These are phyloP conservation scores for Trametes villosa DNA, from an alignment of 768 basidiomycete genomes.

Conservation along the genomic window DNA sequence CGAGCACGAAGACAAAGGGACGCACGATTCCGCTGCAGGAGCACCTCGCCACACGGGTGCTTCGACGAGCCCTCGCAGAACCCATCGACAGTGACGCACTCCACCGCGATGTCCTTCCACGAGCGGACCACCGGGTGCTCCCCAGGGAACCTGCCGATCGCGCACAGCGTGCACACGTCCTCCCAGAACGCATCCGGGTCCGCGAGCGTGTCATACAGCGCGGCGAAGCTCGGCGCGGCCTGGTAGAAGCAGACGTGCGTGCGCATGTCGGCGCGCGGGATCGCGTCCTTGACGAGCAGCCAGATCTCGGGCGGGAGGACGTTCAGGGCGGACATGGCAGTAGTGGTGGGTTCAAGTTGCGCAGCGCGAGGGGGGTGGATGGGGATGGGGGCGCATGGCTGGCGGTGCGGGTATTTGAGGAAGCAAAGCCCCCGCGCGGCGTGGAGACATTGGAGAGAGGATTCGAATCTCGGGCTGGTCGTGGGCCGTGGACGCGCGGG, in stretches of 20 bases:
- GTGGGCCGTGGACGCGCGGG: background rate
- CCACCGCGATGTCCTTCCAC: background rate
- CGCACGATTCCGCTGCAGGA: background rate
- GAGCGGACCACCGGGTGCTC: background rate
- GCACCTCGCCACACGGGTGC: background rate
- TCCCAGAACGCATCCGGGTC: conserved; percentile 26
- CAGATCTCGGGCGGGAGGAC: conserved; percentile 23
- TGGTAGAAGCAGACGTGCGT: conserved; percentile 30
- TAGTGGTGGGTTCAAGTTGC: background rate
- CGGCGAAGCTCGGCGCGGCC: conserved; percentile 20
- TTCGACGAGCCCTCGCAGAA: background rate
- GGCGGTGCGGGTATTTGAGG: background rate
- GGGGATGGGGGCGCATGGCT: background rate
- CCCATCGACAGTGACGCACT: background rate
- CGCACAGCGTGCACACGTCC: conserved; percentile 4
- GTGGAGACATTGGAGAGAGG: background rate
- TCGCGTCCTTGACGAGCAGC: conserved; percentile 20
- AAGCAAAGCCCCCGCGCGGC: background rate
- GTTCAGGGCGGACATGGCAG: background rate
- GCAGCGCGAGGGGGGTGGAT: too few relatives aligned
- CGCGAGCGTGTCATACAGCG: conserved; percentile 23
- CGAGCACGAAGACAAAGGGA: background rate
- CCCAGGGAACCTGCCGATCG: background rate
- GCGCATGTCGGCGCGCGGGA: conserved; percentile 23
- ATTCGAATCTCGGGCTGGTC: too few relatives aligned